phyloP scores from a whole-genome alignment of 73 alveolate genomes.

The Effrenium voratum region DNA sequence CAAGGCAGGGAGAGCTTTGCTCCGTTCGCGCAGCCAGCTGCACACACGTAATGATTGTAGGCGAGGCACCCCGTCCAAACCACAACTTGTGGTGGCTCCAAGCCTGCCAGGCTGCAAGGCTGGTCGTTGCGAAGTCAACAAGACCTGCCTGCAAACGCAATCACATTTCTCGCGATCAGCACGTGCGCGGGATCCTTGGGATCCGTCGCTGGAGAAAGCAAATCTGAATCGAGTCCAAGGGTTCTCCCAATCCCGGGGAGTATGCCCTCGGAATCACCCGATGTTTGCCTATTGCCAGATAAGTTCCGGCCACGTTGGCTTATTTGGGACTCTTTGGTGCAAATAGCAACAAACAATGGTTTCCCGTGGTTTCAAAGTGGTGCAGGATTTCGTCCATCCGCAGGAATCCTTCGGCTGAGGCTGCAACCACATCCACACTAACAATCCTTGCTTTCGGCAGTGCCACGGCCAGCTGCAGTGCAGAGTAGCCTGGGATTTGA shows the following conservation, averaged over 20 bases:
- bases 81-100: slow-evolving; percentile 43
- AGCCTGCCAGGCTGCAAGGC: neutral
- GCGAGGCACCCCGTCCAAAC: slow-evolving; percentile 68
- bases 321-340: too few relatives aligned
- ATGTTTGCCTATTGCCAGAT: too few relatives aligned
- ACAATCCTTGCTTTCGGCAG: slow-evolving; percentile 46
- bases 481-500: slow-evolving; percentile 19
- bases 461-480: slow-evolving; percentile 43
- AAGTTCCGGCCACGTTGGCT: too few relatives aligned
- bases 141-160: slow-evolving; percentile 45
- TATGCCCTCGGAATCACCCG: too few relatives aligned
- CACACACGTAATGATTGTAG: too few relatives aligned
- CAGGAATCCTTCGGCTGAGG: neutral
- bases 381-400: too few relatives aligned
- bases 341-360: too few relatives aligned
- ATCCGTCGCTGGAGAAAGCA: neutral
- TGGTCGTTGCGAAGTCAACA: neutral
- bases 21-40: too few relatives aligned
- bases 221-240: neutral
- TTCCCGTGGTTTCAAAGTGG: too few relatives aligned
- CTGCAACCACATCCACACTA: slow-evolving; percentile 21
- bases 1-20: too few relatives aligned
- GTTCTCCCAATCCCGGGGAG: too few relatives aligned
- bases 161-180: slow-evolving; percentile 55
- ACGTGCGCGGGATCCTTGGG: slow-evolving; percentile 78